These are phyloP conservation scores for Alternaria sp. DNA, from an alignment of 2,329 filamentous ascomycete species.

Conservation along the genomic window DNA sequence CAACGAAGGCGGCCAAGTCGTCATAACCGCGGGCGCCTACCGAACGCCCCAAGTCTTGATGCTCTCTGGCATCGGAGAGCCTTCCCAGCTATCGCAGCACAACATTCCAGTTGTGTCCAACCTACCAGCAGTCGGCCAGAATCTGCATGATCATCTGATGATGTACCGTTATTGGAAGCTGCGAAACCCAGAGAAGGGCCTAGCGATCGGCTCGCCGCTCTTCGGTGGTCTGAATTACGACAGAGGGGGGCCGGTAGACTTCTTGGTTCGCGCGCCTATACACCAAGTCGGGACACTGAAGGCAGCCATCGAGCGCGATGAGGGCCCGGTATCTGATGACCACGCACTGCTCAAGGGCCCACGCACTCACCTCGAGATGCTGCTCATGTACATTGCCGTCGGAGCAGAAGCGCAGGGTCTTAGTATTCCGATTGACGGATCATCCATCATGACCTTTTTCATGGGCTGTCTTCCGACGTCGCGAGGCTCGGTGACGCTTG, in stretches of 20 bases:
- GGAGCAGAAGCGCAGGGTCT: constrained; percentile 21
- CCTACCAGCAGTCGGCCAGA: constrained; percentile 66
- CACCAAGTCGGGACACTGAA: constrained; percentile 8
- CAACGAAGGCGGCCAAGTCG: constrained; percentile 27
- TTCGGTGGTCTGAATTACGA: constrained; percentile 25
- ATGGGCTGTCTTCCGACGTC: constrained; percentile 39
- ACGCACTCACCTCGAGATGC: constrained; percentile 1
- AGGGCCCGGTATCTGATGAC: constrained; percentile 13
- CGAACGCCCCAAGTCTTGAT: constrained; percentile 38
- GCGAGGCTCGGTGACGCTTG: constrained; percentile 58
- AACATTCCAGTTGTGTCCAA: constrained; percentile 45
- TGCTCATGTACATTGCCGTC: background rate
- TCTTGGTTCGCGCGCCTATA: constrained; percentile 22
- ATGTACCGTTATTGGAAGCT: constrained; percentile 36
- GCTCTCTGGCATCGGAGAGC: constrained; percentile 41
- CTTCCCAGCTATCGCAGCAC: constrained; percentile 53
- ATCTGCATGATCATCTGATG: constrained; percentile 64
- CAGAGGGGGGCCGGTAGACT: constrained; percentile 32
- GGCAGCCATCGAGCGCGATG: constrained; percentile 24
- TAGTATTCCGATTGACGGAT: constrained; percentile 24
- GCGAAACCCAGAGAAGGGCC: constrained; percentile 27
- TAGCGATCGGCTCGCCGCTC: constrained; percentile 24
- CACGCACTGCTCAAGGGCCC: constrained; percentile 7
- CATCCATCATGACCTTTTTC: constrained; percentile 24
- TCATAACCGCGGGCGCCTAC: constrained; percentile 38